phyloP scores from a whole-genome alignment of 805 yeast species.

The Suhomyces prunicola region DNA sequence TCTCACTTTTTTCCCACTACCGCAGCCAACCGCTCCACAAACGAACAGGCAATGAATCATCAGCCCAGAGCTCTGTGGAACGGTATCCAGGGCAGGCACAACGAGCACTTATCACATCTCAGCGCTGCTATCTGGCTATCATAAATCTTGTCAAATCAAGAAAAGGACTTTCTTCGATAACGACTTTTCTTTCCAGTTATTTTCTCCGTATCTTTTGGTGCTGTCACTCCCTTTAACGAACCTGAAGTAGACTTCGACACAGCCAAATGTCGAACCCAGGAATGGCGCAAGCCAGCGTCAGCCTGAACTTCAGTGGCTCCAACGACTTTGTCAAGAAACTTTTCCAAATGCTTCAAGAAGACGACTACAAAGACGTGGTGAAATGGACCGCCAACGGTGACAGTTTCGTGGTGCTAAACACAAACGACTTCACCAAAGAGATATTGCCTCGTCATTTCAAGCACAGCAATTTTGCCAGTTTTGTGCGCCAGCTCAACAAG shows the following conservation, averaged over 20 bases:
- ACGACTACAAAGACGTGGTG: conserved; percentile 70
- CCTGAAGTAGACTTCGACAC: not conserved
- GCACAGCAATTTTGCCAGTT: conserved; percentile 91
- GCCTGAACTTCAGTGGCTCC: conserved; percentile 47
- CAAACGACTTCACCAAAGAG: conserved; percentile 84
- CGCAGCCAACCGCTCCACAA: not conserved
- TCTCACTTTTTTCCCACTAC: not conserved
- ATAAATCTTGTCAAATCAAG: not conserved
- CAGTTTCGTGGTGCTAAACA: conserved; percentile 83
- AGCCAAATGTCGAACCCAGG: not conserved
- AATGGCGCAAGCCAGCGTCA: conserved; percentile 11
- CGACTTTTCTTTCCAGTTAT: not conserved
- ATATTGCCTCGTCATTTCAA: conserved; percentile 91
- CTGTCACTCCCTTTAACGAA: not conserved
- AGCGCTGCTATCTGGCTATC: not conserved
- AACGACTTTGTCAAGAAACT: conserved; percentile 77
- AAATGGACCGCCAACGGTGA: conserved; percentile 87
- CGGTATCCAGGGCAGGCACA: not conserved
- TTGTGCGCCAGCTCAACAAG: conserved; percentile 92
- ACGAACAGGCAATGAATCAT: not conserved
- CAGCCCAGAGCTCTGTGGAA: not conserved
- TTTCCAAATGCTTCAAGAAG: conserved; percentile 81
- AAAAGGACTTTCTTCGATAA: too few relatives aligned
- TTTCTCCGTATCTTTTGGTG: not conserved
- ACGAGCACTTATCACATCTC: not conserved